Base-by-base conservation (phyloP, 2,329 filamentous ascomycete species). In the Amphichorda felina region DNA sequence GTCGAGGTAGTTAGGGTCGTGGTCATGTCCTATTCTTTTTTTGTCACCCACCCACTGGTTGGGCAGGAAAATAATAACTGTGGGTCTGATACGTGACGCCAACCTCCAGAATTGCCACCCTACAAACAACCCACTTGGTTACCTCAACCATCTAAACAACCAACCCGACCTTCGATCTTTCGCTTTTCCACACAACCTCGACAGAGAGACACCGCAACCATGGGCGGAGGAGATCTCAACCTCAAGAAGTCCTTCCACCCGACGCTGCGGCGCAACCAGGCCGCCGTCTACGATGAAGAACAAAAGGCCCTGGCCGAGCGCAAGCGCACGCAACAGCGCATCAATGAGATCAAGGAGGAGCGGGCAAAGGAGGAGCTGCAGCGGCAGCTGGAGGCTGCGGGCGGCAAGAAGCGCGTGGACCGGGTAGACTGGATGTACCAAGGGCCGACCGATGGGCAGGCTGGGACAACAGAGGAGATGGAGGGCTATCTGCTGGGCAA, bases 401-500 rank as follows among this genome's bases (percentile, higher is more conserved):
- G 91, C 26, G 87, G 88, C 38, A 76, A 73, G 48, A 88, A 86
- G 51, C 72, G 81, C 36, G 63, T 82, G 21, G 80, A 89, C 48
- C 78, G 87, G 25, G 89, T 98, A 18, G 91, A 96, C 50, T 98
- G 91, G 85, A 95, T 98, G 86, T 98, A 98, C 60, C 77, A 82
- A 47, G 89, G 89, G 2, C 87, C 91, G 7, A 82, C 80, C 34
- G 68, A 74, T 49, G 84, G 85, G 25, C 79, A 83, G 50, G 66
- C 68, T n/a, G 82, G 81, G 21, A 84, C 75, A 27, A 75, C 72
- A 4, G 89, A 95, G 56, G 91, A 96, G 60, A 87, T 85, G 62
- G 91, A 98, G 53, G 86, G 83, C 4, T 98, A 94, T 54, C 61
- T 98, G 2, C 68, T 98, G 11, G 91, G 91, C 35, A 96, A 95